Evolutionary conservation across 495 filamentous ascomycete species (phyloP).

Genomic region (Trypethelium eluteriae): DNA sequence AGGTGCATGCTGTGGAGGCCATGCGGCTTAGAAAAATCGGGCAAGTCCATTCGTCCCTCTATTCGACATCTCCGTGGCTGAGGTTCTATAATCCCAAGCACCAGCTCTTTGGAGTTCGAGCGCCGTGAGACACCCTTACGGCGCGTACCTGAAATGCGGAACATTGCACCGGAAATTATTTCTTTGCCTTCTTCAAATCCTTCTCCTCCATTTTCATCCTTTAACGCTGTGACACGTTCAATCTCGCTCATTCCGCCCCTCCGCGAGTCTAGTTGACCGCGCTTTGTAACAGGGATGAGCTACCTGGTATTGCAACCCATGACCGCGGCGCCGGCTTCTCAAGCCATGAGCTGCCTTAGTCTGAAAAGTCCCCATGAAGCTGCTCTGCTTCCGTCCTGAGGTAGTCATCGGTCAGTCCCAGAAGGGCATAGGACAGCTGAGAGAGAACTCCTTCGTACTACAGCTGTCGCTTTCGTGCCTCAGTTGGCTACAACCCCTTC

Average conservation of each 20-base stretch:
- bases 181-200: neutral
- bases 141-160: neutral
- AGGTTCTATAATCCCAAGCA: neutral
- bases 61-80: neutral
- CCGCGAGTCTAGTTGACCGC: neutral
- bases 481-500: neutral
- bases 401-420: conserved; percentile 16
- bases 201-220: neutral
- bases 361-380: conserved; percentile 20
- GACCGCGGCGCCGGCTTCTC: conserved; percentile 17
- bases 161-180: neutral
- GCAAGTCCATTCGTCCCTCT: neutral
- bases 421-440: conserved; percentile 20
- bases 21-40: too few species aligned
- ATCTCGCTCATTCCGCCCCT: neutral
- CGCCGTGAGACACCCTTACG: neutral
- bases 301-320: conserved; percentile 13
- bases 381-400: conserved; percentile 19
- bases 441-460: conserved; percentile 20
- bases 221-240: neutral
- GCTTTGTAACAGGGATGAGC: conserved; percentile 21
- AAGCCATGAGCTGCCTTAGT: conserved; percentile 25
- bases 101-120: neutral
- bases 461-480: conserved; percentile 21
- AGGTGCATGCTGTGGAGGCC: too few species aligned